Percentiles rank a stretch among this genome's conserved stretches.
Conservation (phyloP, 2,329 filamentous ascomycete species). For the Dothideomycetidae sp. region DNA sequence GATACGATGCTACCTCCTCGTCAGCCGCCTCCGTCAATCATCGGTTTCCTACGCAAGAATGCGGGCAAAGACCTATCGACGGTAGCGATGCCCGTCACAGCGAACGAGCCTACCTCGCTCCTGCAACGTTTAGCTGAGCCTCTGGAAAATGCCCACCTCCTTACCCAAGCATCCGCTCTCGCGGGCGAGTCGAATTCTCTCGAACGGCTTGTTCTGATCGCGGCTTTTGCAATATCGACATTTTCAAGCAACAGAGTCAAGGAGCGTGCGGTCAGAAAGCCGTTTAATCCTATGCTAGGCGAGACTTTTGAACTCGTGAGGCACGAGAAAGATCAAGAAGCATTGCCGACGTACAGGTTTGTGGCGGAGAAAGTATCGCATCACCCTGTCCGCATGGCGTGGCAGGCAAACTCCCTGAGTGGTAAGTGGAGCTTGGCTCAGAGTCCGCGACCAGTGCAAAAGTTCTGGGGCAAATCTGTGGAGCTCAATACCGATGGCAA, state of each 20-base stretch:
- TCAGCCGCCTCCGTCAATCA: constrained; percentile 73
- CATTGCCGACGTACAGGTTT: constrained; percentile 52
- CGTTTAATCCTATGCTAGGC: constrained; percentile 91
- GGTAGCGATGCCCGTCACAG: constrained; percentile 93
- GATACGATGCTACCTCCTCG: constrained; percentile 58
- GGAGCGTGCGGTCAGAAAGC: constrained; percentile 85
- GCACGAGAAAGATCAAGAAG: constrained; percentile 51
- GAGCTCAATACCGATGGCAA: constrained; percentile 89
- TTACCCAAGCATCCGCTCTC: constrained; percentile 54
- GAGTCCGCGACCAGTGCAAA: constrained; percentile 76
- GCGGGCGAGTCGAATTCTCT: constrained; percentile 28
- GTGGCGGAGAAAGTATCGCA: constrained; percentile 94
- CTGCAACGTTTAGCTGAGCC: constrained; percentile 83
- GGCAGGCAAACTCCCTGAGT: constrained; percentile 58
- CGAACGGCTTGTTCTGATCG: constrained; percentile 69
- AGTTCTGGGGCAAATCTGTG: constrained; percentile 96
- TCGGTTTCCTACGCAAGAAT: constrained; percentile 90
- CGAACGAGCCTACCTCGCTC: constrained; percentile 82
- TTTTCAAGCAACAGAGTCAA: constrained; percentile 72
- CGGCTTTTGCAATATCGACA: constrained; percentile 79
- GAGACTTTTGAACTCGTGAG: constrained; percentile 91
- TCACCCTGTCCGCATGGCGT: constrained; percentile 79
- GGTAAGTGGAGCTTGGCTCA: constrained; percentile 72
- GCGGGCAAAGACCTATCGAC: constrained; percentile 95
- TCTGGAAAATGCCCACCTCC: constrained; percentile 73